phyloP scores from a whole-genome alignment of 2,329 filamentous ascomycete genomes.

The Talaromyces sp. region DNA sequence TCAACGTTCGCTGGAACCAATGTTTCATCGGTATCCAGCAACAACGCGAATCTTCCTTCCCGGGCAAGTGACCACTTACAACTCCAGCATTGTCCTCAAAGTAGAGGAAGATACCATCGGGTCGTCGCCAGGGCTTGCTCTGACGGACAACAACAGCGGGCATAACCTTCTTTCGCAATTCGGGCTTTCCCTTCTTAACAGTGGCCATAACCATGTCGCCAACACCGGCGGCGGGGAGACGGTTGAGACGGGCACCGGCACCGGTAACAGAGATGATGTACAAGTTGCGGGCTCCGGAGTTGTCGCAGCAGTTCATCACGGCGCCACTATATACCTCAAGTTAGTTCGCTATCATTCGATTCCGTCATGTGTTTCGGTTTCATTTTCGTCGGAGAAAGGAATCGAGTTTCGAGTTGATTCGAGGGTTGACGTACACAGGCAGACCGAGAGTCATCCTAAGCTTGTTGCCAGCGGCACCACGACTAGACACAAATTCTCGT shows the following conservation, averaged over 20 bases:
- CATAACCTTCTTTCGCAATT: conserved; percentile 99
- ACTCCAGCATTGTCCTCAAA: conserved; percentile 99
- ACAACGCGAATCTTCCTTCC: background rate
- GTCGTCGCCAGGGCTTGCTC: conserved; percentile 98
- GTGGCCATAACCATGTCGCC: conserved; percentile 99
- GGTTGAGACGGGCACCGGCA: conserved; percentile 95
- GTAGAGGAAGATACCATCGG: conserved; percentile 98
- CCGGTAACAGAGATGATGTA: conserved; percentile 99
- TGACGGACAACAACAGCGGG: conserved; percentile 98
- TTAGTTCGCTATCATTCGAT: conserved; percentile 1
- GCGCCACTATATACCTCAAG: conserved; percentile 68
- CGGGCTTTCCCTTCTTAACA: conserved; percentile 99
- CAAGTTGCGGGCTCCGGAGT: conserved; percentile 96
- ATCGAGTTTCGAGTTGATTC: conserved; percentile 10
- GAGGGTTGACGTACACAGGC: conserved; percentile 76
- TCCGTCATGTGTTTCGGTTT: conserved; percentile 1
- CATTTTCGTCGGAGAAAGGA: conserved; percentile 5
- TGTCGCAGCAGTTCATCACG: conserved; percentile 99
- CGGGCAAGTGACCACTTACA: conserved; percentile 58
- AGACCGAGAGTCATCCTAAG: conserved; percentile 99
- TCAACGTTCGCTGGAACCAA: background rate
- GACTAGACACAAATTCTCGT: conserved; percentile 43
- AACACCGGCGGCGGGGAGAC: conserved; percentile 93
- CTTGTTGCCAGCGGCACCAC: conserved; percentile 97
- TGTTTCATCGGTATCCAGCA: background rate